Evolutionary conservation across 306 rosid species (phyloP).

Genomic region (Boehmeria nivea): DNA sequence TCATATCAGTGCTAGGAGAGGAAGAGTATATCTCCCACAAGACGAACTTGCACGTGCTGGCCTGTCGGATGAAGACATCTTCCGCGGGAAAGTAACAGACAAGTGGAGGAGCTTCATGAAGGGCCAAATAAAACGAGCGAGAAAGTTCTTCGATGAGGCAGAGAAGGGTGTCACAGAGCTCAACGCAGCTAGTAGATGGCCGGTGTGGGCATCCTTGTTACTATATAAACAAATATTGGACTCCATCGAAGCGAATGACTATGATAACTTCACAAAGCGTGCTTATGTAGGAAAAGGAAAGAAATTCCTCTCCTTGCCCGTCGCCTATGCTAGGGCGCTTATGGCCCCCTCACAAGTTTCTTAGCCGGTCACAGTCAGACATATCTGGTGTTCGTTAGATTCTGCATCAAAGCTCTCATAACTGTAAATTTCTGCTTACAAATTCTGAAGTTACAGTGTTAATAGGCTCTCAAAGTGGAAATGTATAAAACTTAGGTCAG

Average conservation of each 20-base stretch:
- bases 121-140: slow-evolving; percentile 78
- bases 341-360: slow-evolving; percentile 42
- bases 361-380: slow-evolving; percentile 30
- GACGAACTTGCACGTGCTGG: slow-evolving; percentile 85
- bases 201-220: slow-evolving; percentile 81
- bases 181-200: slow-evolving; percentile 85
- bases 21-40: slow-evolving; percentile 91
- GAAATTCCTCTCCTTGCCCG: slow-evolving; percentile 62
- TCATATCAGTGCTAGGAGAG: slow-evolving; percentile 71
- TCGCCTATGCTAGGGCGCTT: slow-evolving; percentile 66
- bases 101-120: slow-evolving; percentile 91
- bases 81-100: slow-evolving; percentile 57
- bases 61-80: slow-evolving; percentile 77
- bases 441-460: not conserved
- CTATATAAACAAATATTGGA: slow-evolving; percentile 80
- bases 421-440: slow-evolving; percentile 20
- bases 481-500: slow-evolving; percentile 14
- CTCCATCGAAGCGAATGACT: slow-evolving; percentile 91
- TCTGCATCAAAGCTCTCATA: slow-evolving; percentile 3
- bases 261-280: slow-evolving; percentile 80
- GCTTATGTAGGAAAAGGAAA: slow-evolving; percentile 78
- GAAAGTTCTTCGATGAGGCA: slow-evolving; percentile 89
- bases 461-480: slow-evolving; percentile 4
- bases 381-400: no score
- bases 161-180: slow-evolving; percentile 82